Evolutionary conservation across 768 basidiomycete genomes (phyloP), one percentile per base, ranked within the genome.

Genomic region (Lentinula lateritia): DNA sequence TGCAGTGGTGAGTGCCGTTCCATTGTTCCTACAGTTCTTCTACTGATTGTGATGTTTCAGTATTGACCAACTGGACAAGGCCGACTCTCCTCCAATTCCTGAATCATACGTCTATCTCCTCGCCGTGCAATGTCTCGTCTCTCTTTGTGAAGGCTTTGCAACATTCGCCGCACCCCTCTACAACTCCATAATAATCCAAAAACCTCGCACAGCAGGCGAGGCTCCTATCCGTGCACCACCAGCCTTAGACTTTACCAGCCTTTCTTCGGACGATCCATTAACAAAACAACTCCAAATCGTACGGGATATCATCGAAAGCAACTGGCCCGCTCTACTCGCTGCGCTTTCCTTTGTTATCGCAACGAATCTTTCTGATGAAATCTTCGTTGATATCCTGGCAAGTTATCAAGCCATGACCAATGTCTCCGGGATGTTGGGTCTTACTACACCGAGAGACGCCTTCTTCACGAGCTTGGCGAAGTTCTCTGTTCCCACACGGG

Each of bases 11-110:
- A 28, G 46, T 12, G 3, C 5, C 18, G 9, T 23, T 23, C 20
- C 28, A 5, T 50, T 12, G 7, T 38, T 9, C 38, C 38, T 39
- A 39, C 6, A 61, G 36, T n/a, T 42, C 20, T 41, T 54, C n/a
- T 66, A 39, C 62, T 60, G 42, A 43, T 60, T 50, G 56, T 56
- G 5, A 46, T 36, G 3, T 41, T 56, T 5, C 67, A 97, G 95
- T 71, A 98, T 99, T 66, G 96, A 99, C 71, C 97, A 98, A 72
- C 84, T 98, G 12, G 96, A 99, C 76, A 99, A 99, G 72, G 90
- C 93, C 0, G 97, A 99, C 66, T 86, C 95, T 0, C 97, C 97
- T 0, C 80, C 86, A 0, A 95, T 98, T 58, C 96, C 97, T 0
- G 97, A 99, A 62, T 82, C 90, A 3, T 98, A 99, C 70, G 83